These are phyloP conservation scores for Mortierella antarctica DNA, from an alignment of 192 early-diverging fungal genomes.

Conservation along the genomic window DNA sequence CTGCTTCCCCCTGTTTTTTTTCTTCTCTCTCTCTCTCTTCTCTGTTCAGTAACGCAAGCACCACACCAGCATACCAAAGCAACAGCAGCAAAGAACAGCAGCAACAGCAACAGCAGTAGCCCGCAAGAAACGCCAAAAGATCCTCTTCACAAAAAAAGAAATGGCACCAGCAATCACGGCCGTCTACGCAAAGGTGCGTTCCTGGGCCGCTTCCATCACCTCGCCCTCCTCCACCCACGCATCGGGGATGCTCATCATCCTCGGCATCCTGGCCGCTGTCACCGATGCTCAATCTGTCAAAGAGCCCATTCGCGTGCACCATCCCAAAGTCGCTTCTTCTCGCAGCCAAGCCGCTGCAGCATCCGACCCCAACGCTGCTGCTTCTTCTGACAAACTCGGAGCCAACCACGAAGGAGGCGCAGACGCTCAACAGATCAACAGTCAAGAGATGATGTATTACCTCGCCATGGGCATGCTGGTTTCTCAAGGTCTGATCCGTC, in stretches of 20 bases:
- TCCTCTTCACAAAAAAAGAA: not conserved
- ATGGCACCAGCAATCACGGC: constrained; percentile 11
- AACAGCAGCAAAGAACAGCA: no score
- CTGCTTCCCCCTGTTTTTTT: not conserved
- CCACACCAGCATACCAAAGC: not conserved
- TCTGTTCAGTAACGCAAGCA: not conserved
- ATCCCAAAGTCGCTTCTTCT: constrained; percentile 16
- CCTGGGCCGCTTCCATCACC: constrained; percentile 43
- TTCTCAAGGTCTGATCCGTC: constrained; percentile 45
- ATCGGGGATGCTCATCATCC: constrained; percentile 49
- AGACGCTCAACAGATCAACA: constrained; percentile 1
- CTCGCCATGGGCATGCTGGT: constrained; percentile 48
- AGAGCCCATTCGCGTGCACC: constrained; percentile 14
- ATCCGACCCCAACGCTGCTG: not conserved
- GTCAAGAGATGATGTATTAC: constrained; percentile 44
- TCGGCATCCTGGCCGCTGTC: constrained; percentile 42
- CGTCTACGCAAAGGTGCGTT: constrained; percentile 33
- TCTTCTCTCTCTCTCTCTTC: not conserved
- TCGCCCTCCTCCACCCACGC: constrained; percentile 50
- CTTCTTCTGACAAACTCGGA: not conserved
- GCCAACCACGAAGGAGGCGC: not conserved
- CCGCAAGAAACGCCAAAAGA: not conserved
- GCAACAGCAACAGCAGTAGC: no score
- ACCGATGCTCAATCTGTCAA: constrained; percentile 34
- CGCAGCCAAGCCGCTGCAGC: not conserved